Base-by-base conservation (phyloP, 225 moss, liverwort and hornwort genomes). In the Neckera pumila region DNA sequence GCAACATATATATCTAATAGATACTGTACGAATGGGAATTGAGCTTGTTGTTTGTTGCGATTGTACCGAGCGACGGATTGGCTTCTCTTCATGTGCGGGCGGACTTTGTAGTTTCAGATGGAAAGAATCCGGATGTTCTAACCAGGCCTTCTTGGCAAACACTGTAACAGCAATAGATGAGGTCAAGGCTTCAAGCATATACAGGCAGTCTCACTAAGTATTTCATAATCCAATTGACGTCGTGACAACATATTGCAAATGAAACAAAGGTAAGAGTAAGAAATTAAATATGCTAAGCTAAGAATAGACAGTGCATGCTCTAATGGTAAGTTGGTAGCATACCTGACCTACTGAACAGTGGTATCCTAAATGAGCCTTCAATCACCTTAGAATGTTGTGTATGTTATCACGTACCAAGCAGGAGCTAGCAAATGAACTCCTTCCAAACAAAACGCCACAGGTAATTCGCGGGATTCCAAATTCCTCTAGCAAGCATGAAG, bases 401-500 rank as follows among this genome's bases (percentile, higher is more conserved):
- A 45, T 8, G 10, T 45, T 30, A 36, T 85, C 73, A 67, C 75
- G 9, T 33, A 31, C 31, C 67, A 33, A 73, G 58, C 23, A 65
- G 60, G 17, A 66, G 84, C 38, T 20, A 18, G 38, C 12, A 62
- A 66, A n/a, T 72, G 70, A 31, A 60, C n/a, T 70, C 31, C 8
- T 27, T 62, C 26, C n/a, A 79, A 80, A 10, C 28, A 28, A 28
- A 75, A 13, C 71, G 38, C 18, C 67, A 21, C 62, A 30, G 38
- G 74, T 20, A 75, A 38, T 67, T 70, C 83, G 86, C 53, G 62
- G 77, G 60, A 71, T 86, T 88, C 91, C 87, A 86, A 73, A 73
- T 58, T 89, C 33, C 86, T 89, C 90, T 87, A 79, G 82, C 91
- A 87, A 89, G 79, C 93, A 93, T 93, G 93, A 87, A 93, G 92